Conservation (phyloP, 2,329 filamentous ascomycete species). For the Lomentospora prolificans region DNA sequence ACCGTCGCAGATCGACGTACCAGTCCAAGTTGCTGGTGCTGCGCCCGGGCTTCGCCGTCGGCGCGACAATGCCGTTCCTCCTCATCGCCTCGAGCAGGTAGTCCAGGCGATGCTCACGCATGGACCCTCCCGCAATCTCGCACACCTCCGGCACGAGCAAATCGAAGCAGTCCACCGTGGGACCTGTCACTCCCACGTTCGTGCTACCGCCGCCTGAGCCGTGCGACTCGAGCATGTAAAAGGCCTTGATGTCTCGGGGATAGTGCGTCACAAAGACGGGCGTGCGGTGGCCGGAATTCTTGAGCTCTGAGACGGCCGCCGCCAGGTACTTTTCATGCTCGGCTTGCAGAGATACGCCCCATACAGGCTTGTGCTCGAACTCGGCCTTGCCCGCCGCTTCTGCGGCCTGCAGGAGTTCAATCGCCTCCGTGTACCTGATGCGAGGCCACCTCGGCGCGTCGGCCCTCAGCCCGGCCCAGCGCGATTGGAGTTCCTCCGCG, state of each 20-base stretch:
- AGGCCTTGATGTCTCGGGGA: slow-evolving; percentile 80
- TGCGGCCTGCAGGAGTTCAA: slow-evolving; percentile 55
- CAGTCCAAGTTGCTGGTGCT: slow-evolving; percentile 48
- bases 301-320: slow-evolving; percentile 43
- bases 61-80: slow-evolving; percentile 48
- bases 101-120: slow-evolving; percentile 72
- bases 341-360: slow-evolving; percentile 68
- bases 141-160: slow-evolving; percentile 76
- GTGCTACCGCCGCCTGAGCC: neutral
- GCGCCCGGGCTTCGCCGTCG: slow-evolving; percentile 8
- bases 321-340: slow-evolving; percentile 92
- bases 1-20: slow-evolving; percentile 82
- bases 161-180: slow-evolving; percentile 83
- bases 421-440: slow-evolving; percentile 73
- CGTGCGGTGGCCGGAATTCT: slow-evolving; percentile 34
- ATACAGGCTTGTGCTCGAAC: slow-evolving; percentile 61
- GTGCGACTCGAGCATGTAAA: slow-evolving; percentile 54
- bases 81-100: slow-evolving; percentile 63
- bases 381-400: slow-evolving; percentile 24
- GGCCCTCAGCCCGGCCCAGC: slow-evolving; percentile 62
- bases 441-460: slow-evolving; percentile 54
- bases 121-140: slow-evolving; percentile 79
- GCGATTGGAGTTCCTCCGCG: slow-evolving; percentile 41
- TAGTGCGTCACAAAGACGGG: slow-evolving; percentile 93
- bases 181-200: slow-evolving; percentile 12